These are phyloP conservation scores for Taiwanofungus camphoratus DNA, from an alignment of 1,284 basidiomycete genomes.

Conservation along the genomic window DNA sequence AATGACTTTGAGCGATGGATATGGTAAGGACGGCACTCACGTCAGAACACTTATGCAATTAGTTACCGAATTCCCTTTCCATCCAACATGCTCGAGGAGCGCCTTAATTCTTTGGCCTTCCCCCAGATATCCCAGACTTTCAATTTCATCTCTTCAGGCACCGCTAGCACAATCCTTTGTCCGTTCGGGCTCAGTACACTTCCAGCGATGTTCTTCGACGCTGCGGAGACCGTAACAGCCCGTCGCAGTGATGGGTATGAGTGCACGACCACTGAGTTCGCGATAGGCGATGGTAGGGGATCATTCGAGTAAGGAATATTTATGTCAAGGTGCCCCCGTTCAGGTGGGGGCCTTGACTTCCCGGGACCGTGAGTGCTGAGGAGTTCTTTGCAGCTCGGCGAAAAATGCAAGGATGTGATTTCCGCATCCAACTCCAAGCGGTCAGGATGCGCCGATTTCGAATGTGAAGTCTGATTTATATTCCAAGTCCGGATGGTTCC, in stretches of 20 bases:
- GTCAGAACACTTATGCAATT: background rate
- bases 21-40: background rate
- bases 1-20: no score
- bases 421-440: conserved; percentile 60
- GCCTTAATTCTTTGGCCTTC: conserved; percentile 41
- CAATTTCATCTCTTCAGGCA: conserved; percentile 44
- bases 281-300: conserved; percentile 16
- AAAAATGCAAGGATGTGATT: conserved; percentile 82
- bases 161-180: conserved; percentile 40
- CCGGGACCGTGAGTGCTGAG: conserved; percentile 74
- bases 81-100: conserved; percentile 12
- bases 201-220: conserved; percentile 37
- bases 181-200: conserved; percentile 44
- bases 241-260: conserved; percentile 44
- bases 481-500: conserved; percentile 82
- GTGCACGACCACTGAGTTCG: conserved; percentile 52
- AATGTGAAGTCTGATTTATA: conserved; percentile 28
- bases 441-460: conserved; percentile 42
- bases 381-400: conserved; percentile 82
- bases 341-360: conserved; percentile 13
- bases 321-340: conserved; percentile 6
- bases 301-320: conserved; percentile 13
- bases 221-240: conserved; percentile 37
- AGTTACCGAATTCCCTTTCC: conserved; percentile 2
- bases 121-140: conserved; percentile 53